Evolutionary conservation across 108 stramenopile species (phyloP).

Genomic region (Schizochytrium sp.): DNA sequence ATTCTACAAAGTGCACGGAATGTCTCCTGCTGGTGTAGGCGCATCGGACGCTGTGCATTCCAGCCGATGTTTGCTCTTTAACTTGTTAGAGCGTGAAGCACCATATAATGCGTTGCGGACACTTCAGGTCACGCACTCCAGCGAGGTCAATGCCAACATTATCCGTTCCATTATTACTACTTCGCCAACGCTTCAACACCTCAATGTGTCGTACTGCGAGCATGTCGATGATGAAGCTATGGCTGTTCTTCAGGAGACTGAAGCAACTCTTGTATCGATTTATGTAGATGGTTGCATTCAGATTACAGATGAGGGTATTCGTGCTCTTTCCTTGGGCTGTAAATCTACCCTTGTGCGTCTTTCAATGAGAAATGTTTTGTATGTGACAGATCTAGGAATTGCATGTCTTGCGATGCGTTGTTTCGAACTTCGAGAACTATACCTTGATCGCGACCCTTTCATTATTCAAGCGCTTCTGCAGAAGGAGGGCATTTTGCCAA

Average conservation of each 20-base stretch:
- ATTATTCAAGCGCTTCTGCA: neutral
- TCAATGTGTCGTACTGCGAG: conserved; percentile 40
- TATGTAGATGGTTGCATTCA: neutral
- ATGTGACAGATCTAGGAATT: neutral
- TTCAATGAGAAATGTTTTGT: neutral
- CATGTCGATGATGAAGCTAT: neutral
- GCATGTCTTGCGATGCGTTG: neutral
- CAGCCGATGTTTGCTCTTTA: neutral
- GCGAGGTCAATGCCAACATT: neutral
- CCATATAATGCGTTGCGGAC: neutral
- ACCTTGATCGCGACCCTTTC: neutral
- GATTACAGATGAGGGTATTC: neutral
- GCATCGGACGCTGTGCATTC: conserved; percentile 1
- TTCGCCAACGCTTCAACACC: neutral
- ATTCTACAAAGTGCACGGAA: neutral
- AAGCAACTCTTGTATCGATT: neutral
- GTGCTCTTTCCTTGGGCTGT: neutral
- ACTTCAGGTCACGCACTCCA: neutral
- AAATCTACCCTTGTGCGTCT: neutral
- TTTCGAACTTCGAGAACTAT: neutral
- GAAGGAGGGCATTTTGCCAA: neutral
- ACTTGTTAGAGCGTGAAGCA: neutral
- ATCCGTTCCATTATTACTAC: neutral
- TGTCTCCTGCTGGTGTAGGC: neutral
- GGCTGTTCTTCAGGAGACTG: neutral